Percentiles rank a stretch among this genome's conserved stretches.
These are phyloP conservation scores for Suhomyces vadensis DNA, from an alignment of 805 yeast species.

Conservation along the genomic window DNA sequence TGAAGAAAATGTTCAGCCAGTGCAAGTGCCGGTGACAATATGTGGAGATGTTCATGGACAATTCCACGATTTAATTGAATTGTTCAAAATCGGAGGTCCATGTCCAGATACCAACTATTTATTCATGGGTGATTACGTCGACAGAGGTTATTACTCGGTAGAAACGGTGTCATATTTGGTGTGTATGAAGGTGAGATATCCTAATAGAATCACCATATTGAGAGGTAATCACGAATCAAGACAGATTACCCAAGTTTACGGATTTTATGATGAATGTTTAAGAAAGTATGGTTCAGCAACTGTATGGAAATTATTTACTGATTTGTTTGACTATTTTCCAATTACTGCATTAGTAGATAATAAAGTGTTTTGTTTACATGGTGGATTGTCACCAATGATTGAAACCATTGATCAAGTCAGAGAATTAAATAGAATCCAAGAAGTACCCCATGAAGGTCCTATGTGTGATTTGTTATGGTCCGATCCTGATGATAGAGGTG, in stretches of 20 bases:
- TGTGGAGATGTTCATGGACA: conserved; percentile 98
- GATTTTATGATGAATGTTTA: conserved; percentile 93
- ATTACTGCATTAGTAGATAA: conserved; percentile 91
- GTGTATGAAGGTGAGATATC: conserved; percentile 90
- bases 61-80: conserved; percentile 90
- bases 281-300: conserved; percentile 90
- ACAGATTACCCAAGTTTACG: conserved; percentile 94
- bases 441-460: conserved; percentile 97
- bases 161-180: conserved; percentile 88
- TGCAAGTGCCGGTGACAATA: conserved; percentile 91
- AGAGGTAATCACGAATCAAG: conserved; percentile 96
- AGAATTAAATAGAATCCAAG: conserved; percentile 87
- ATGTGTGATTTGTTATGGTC: conserved; percentile 97
- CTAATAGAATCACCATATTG: conserved; percentile 84
- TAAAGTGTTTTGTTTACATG: conserved; percentile 88
- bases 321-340: conserved; percentile 89
- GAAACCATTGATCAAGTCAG: conserved; percentile 91
- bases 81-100: conserved; percentile 82
- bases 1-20: conserved; percentile 95
- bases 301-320: conserved; percentile 92
- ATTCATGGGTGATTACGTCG: conserved; percentile 74
- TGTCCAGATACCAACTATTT: conserved; percentile 51
- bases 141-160: conserved; percentile 85
- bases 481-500: conserved; percentile 96
- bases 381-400: conserved; percentile 93